These are phyloP conservation scores for Colletotrichum camelliae DNA, from an alignment of 2,329 filamentous ascomycete genomes.

Conservation along the genomic window DNA sequence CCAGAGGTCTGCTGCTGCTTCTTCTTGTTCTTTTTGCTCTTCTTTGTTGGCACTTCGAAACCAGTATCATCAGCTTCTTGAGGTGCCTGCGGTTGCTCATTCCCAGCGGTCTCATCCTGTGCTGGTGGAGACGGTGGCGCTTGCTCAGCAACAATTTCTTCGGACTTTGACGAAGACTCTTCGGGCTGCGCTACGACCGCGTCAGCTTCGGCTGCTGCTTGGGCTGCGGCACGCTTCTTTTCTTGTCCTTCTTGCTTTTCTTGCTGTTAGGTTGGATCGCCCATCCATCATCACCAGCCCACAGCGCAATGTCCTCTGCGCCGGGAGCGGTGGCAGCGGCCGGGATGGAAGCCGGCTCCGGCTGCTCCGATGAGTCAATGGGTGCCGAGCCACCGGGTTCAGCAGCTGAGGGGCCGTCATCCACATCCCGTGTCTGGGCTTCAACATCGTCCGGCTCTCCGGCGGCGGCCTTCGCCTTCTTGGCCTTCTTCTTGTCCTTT, in stretches of 20 bases:
- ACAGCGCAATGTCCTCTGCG: neutral
- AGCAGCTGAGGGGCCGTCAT: neutral
- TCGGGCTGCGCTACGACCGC: neutral
- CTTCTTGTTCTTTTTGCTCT: constrained; percentile 35
- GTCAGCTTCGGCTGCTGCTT: neutral
- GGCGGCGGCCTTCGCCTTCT: constrained; percentile 12
- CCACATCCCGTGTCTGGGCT: neutral
- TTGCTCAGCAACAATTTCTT: neutral
- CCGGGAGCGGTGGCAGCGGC: neutral
- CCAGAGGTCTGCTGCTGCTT: constrained; percentile 23
- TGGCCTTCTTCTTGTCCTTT: constrained; percentile 27
- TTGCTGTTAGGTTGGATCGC: constrained; percentile 24
- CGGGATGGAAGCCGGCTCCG: neutral
- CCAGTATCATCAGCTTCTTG: neutral
- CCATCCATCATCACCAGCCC: constrained; percentile 14
- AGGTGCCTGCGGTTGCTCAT: neutral
- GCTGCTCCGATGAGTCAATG: neutral
- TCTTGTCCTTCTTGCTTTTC: constrained; percentile 26
- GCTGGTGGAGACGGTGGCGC: neutral
- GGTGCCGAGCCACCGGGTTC: neutral
- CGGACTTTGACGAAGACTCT: neutral
- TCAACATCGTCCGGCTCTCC: constrained; percentile 1
- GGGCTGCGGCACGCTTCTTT: constrained; percentile 14
- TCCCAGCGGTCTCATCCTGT: neutral
- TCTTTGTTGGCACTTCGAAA: constrained; percentile 1